Evolutionary conservation across 768 basidiomycete genomes (phyloP).

Genomic region (Boletus fagicola): DNA sequence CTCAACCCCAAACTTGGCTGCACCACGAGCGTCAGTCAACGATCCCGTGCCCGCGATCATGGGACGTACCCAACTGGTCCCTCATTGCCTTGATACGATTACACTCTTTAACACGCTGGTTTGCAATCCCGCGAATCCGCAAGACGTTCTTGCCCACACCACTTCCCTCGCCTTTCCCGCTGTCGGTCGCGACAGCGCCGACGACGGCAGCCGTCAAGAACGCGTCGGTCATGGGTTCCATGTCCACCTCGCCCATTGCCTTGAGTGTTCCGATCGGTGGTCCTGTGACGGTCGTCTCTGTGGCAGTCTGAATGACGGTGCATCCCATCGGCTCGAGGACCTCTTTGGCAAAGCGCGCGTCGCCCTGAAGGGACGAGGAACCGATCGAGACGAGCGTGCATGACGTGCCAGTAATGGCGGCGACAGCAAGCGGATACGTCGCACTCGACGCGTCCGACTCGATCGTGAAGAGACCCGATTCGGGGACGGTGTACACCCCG

Average conservation of each 20-base stretch:
- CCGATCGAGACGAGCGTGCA: slow-evolving; percentile 96
- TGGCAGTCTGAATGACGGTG: slow-evolving; percentile 79
- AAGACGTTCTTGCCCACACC: slow-evolving; percentile 46
- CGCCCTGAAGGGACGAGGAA: slow-evolving; percentile 89
- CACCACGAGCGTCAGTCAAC: neutral
- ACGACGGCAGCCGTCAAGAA: slow-evolving; percentile 94
- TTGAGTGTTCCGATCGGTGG: slow-evolving; percentile 85
- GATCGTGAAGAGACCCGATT: slow-evolving; percentile 67
- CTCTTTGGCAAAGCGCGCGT: slow-evolving; percentile 91
- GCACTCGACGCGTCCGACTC: slow-evolving; percentile 95
- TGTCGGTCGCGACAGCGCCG: slow-evolving; percentile 75
- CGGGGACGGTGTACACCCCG: slow-evolving; percentile 73
- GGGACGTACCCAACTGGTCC: slow-evolving; percentile 75
- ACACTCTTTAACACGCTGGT: slow-evolving; percentile 98
- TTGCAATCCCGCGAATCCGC: slow-evolving; percentile 91
- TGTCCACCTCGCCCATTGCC: slow-evolving; percentile 64
- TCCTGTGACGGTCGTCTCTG: slow-evolving; percentile 88
- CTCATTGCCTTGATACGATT: slow-evolving; percentile 97
- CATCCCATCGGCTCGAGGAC: slow-evolving; percentile 97
- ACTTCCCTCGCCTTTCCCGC: slow-evolving; percentile 42
- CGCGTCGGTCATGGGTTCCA: slow-evolving; percentile 99
- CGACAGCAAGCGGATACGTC: slow-evolving; percentile 95
- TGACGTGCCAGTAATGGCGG: slow-evolving; percentile 94
- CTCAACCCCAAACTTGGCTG: slow-evolving; percentile 93
- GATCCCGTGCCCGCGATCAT: too few relatives aligned